These are phyloP conservation scores for Eucalyptus caleyi DNA, from an alignment of 345 rosid species.

Conservation along the genomic window DNA sequence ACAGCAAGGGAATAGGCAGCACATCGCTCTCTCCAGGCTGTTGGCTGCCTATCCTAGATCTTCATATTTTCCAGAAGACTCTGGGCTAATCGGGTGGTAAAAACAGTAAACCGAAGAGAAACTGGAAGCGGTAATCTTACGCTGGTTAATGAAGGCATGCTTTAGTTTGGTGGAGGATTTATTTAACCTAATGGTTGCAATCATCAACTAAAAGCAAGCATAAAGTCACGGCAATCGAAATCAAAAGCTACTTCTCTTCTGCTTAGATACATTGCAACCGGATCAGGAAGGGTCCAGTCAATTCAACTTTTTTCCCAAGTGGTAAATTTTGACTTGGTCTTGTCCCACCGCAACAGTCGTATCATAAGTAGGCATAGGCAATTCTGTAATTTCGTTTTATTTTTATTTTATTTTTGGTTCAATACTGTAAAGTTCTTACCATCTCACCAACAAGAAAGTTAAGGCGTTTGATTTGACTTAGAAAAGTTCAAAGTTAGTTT, in stretches of 20 bases:
- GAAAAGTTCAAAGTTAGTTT: neutral
- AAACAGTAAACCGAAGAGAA: neutral
- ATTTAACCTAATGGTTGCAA: neutral
- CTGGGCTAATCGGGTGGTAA: neutral
- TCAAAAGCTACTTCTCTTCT: neutral
- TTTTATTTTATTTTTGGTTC: neutral
- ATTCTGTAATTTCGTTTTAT: neutral
- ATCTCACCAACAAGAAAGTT: neutral
- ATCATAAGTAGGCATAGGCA: neutral
- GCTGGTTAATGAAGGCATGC: neutral
- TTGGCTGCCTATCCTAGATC: neutral
- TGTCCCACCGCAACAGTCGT: neutral
- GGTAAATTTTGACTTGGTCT: neutral
- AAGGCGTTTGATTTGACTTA: neutral
- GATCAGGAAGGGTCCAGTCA: neutral
- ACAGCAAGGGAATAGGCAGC: neutral
- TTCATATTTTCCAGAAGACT: neutral
- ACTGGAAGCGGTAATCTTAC: neutral
- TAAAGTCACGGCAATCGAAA: neutral
- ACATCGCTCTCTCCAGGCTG: neutral
- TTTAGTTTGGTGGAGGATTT: neutral
- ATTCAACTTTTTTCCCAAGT: neutral
- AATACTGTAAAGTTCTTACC: neutral
- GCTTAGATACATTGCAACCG: neutral
- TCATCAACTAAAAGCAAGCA: neutral